A percentile compares a stretch with the other conserved stretches of the same genome.
Evolutionary conservation across 2,329 filamentous ascomycete species (phyloP).

Genomic region (Eutypa lata): DNA sequence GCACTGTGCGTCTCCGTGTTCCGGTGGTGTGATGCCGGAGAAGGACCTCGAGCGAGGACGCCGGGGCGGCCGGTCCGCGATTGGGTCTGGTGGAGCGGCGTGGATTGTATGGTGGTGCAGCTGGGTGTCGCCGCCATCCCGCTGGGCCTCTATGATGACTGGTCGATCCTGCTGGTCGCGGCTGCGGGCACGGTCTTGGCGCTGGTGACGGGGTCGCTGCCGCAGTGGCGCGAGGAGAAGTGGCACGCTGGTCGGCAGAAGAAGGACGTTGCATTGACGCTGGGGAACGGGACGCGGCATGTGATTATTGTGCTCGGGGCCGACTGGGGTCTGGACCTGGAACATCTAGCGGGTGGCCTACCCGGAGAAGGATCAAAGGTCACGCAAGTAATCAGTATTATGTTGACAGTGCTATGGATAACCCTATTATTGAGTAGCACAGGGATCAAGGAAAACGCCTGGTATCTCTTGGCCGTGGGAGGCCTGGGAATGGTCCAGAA

Average conservation of each 20-base stretch:
- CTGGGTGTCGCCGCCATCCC: conserved; percentile 11
- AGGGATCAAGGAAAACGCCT: conserved; percentile 8
- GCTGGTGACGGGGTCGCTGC: conserved; percentile 7
- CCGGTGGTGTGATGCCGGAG: no score
- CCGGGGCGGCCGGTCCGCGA: not conserved
- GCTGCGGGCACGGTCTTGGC: conserved; percentile 3
- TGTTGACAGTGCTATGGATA: conserved; percentile 8
- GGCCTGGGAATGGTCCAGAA: conserved; percentile 14
- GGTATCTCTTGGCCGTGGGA: conserved; percentile 15
- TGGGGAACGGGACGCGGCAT: conserved; percentile 12
- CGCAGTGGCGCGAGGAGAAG: conserved; percentile 20
- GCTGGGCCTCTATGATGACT: conserved; percentile 8
- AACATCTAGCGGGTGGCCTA: conserved; percentile 7
- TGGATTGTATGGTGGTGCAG: conserved; percentile 6
- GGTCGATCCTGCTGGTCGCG: conserved; percentile 13
- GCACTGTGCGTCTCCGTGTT: conserved; percentile 6
- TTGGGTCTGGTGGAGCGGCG: conserved; percentile 5
- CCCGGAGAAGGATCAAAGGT: not conserved
- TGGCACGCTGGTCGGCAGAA: conserved; percentile 5
- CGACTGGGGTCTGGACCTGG: conserved; percentile 8
- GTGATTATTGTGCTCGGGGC: conserved; percentile 10
- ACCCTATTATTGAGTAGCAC: conserved; percentile 9
- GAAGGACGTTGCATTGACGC: conserved; percentile 7
- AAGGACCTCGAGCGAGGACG: not conserved
- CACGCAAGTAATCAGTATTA: not conserved